Evolutionary conservation across 176 grass and related monocot genomes (phyloP).

Genomic region (Musa schizocarpa): DNA sequence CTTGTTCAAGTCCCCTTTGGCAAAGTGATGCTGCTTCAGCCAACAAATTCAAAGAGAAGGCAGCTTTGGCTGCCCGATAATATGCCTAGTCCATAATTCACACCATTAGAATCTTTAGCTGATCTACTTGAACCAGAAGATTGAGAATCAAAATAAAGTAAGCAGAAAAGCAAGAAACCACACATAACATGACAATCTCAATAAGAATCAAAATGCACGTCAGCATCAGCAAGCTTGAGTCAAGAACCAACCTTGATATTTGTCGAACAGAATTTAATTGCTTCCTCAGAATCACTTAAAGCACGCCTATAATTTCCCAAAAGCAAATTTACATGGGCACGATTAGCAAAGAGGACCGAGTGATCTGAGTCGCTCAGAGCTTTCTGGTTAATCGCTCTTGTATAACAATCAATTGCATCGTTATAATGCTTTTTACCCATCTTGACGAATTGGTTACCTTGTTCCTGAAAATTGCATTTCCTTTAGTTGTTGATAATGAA

Average conservation of each 20-base stretch:
- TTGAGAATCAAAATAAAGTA: neutral
- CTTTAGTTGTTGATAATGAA: constrained; percentile 17
- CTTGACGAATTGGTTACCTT: constrained; percentile 72
- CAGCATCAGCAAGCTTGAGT: neutral
- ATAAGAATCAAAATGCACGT: neutral
- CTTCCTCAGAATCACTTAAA: constrained; percentile 60
- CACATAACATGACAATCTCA: neutral
- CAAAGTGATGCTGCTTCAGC: constrained; percentile 55
- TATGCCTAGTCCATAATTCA: constrained; percentile 40
- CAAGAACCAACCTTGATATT: constrained; percentile 57
- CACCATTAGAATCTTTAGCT: constrained; percentile 10
- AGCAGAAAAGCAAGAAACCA: neutral
- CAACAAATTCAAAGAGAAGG: constrained; percentile 53
- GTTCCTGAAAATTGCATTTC: constrained; percentile 35
- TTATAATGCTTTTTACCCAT: constrained; percentile 66
- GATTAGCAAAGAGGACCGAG: constrained; percentile 81
- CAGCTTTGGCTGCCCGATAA: constrained; percentile 77
- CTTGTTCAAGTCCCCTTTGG: constrained; percentile 49
- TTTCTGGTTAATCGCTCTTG: constrained; percentile 82
- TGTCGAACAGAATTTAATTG: constrained; percentile 43
- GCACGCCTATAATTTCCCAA: constrained; percentile 70
- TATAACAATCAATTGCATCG: constrained; percentile 75
- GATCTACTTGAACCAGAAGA: neutral
- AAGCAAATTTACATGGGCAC: constrained; percentile 75
- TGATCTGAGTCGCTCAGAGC: constrained; percentile 34